Base-by-base conservation (phyloP, 176 grass and related monocot genomes). In the Cenchrus fungigraminus region DNA sequence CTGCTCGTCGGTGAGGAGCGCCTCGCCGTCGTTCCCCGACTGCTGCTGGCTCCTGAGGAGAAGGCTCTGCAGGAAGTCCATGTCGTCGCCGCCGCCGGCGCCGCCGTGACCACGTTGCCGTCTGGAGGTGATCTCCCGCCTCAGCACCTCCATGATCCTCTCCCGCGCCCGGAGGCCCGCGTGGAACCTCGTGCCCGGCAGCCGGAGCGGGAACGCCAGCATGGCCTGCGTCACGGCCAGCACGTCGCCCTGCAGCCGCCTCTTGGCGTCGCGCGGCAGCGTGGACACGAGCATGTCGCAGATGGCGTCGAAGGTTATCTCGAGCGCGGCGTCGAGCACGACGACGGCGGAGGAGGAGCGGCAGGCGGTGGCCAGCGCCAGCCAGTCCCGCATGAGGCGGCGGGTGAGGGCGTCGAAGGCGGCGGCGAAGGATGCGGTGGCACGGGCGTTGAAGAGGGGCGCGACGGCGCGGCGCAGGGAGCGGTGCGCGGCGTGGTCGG, bases 61-160 rank as follows among this genome's bases (percentile, higher is more conserved):
- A 65, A 97, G 86, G 87, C 22, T 63, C 55, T 97, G 92, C 62
- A 97, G 90, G 45, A 97, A 94, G 84, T 97, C 95, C 58, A 60
- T 60, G 6, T 78, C 52, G 12, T 22, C 74, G 40, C 25, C 79
- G 76, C 5, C 31, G 77, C 32, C 9, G 25, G 25, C 25, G 54
- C 54, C 54, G 54, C 67, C 74, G 45, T 56, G 65, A 15, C 53
- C 44, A 2, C 7, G 9, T 20, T 61, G 68, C 46, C 74, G 76
- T 28, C 95, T 84, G 9, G 11, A 12, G 25, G 53, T 78, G 68
- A 98, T 90, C 7, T 92, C 87, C 37, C 91, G 67, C 85, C 77
- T 85, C 4, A 98, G 72, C 44, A 34, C 62, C 19, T 80, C 78
- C 87, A 92, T 92, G 77, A 98, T 90, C 85, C 93, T 90, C 65